Percentiles rank a stretch among this genome's conserved stretches.
Evolutionary conservation across 116 monocot species (phyloP).

Genomic region (Dioscorea cayenensis): DNA sequence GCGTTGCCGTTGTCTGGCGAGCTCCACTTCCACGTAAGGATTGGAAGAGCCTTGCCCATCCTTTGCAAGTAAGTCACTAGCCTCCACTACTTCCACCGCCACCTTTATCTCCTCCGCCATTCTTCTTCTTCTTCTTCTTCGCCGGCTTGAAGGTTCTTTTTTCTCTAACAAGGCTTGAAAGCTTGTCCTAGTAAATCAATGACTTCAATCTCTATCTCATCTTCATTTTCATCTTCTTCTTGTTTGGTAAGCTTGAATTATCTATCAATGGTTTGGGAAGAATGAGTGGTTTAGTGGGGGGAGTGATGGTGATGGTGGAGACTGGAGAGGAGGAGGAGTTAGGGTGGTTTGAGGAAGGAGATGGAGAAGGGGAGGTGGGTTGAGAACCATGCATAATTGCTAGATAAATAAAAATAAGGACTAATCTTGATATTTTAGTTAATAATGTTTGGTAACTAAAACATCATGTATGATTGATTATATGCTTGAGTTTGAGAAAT

Average conservation of each 20-base stretch:
- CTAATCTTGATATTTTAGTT: background rate
- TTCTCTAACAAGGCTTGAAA: too few species aligned
- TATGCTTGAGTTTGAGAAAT: too few species aligned
- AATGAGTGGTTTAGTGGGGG: too few species aligned
- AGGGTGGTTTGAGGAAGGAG: background rate
- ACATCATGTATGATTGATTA: too few species aligned
- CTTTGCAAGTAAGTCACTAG: constrained; percentile 13
- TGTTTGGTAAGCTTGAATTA: too few species aligned
- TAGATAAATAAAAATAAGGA: background rate
- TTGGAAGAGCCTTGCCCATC: constrained; percentile 19
- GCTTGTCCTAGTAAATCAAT: background rate
- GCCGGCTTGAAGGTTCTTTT: too few species aligned
- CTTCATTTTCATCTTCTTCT: too few species aligned
- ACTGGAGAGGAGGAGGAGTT: background rate
- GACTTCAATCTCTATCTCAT: background rate
- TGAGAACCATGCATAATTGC: background rate
- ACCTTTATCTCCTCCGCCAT: constrained; percentile 9
- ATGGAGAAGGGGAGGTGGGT: background rate
- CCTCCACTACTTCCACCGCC: constrained; percentile 18
- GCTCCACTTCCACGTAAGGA: constrained; percentile 12
- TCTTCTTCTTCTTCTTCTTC: background rate
- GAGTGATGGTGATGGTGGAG: background rate
- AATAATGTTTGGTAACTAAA: too few species aligned
- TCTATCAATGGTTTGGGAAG: too few species aligned
- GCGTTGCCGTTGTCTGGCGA: constrained; percentile 6